These are phyloP conservation scores for Maudiozyma serrabonitensis DNA, from an alignment of 805 yeast genomes.

Conservation along the genomic window DNA sequence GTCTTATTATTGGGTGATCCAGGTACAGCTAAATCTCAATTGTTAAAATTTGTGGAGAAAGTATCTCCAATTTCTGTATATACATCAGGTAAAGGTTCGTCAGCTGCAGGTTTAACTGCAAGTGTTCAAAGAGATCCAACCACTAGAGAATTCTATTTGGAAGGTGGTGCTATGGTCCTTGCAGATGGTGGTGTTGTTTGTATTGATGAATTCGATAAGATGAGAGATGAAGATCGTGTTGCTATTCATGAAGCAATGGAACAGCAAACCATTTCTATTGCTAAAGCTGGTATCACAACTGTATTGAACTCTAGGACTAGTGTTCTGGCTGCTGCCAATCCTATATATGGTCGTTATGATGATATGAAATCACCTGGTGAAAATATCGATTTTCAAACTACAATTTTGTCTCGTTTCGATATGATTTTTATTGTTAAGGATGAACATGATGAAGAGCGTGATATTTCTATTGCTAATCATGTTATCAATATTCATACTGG, in stretches of 20 bases:
- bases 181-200: constrained; percentile 99
- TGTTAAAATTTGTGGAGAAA: constrained; percentile 89
- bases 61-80: constrained; percentile 90
- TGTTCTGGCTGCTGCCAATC: constrained; percentile 96
- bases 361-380: constrained; percentile 96
- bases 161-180: constrained; percentile 99
- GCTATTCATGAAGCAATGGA: constrained; percentile 99
- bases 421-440: constrained; percentile 97
- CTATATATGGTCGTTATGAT: constrained; percentile 92
- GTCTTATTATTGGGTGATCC: constrained; percentile 94
- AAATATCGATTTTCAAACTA: constrained; percentile 94
- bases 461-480: constrained; percentile 83
- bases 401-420: constrained; percentile 93
- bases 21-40: constrained; percentile 96
- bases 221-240: constrained; percentile 98
- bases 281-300: constrained; percentile 98
- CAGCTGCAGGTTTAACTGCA: constrained; percentile 99
- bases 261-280: constrained; percentile 97
- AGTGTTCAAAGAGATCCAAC: constrained; percentile 86
- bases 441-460: constrained; percentile 80
- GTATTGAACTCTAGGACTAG: constrained; percentile 92
- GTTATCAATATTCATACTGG: constrained; percentile 94
- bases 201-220: constrained; percentile 97
- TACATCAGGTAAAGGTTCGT: constrained; percentile 98
- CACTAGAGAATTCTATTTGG: constrained; percentile 86